phyloP scores from a whole-genome alignment of 2,329 filamentous ascomycete species.

The Ustulina deusta region DNA sequence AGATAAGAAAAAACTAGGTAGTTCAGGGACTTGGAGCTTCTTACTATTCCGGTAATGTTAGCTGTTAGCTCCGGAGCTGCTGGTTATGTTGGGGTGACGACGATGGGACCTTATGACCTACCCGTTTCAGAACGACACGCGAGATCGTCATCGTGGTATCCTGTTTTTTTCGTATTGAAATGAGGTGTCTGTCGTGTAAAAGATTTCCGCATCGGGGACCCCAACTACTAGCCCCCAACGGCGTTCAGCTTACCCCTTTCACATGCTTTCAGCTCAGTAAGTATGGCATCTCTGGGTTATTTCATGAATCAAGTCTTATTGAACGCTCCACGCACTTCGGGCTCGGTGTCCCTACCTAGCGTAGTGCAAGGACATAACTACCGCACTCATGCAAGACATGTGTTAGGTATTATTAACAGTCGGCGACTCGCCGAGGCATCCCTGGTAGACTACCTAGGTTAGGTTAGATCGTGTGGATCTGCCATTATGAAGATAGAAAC shows the following conservation, averaged over 20 bases:
- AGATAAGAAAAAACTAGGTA: constrained; percentile 3
- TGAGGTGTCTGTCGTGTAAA: constrained; percentile 1
- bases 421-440: constrained; percentile 22
- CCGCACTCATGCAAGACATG: constrained; percentile 28
- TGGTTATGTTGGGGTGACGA: constrained; percentile 9
- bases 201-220: constrained; percentile 16
- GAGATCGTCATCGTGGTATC: constrained; percentile 22
- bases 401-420: constrained; percentile 2
- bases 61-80: constrained; percentile 24
- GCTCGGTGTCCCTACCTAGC: too few relatives aligned
- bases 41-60: constrained; percentile 15
- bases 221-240: constrained; percentile 4
- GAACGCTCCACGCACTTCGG: neutral
- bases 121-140: constrained; percentile 33
- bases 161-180: constrained; percentile 17
- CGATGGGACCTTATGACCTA: constrained; percentile 27
- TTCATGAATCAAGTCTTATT: neutral
- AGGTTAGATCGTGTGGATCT: constrained; percentile 4
- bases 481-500: neutral
- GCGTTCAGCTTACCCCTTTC: constrained; percentile 12
- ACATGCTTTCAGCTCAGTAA: constrained; percentile 7
- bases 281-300: neutral
- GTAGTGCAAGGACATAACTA: neutral
- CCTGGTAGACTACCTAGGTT: neutral
- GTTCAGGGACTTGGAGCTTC: constrained; percentile 10